Conservation (phyloP, 345 rosid species). For the Pseudoturritis turrita region DNA sequence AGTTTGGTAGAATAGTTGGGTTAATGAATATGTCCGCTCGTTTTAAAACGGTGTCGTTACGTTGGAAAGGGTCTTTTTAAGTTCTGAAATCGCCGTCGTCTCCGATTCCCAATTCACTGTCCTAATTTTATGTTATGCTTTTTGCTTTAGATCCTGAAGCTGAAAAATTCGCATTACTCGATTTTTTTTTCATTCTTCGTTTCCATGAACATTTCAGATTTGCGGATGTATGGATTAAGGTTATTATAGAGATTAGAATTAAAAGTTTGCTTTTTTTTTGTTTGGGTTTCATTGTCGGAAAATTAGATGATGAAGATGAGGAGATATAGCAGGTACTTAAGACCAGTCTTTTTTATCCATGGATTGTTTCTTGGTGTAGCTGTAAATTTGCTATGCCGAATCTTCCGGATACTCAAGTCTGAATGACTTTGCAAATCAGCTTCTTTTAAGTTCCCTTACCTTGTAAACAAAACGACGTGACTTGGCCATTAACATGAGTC, state of each 20-base stretch:
- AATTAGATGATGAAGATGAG: conserved; percentile 30
- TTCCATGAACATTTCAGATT: background rate
- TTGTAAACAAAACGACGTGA: no score
- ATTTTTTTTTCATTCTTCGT: background rate
- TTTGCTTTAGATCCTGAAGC: background rate
- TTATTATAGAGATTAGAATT: background rate
- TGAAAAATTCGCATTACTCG: background rate
- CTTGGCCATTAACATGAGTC: no score
- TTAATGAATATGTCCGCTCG: background rate
- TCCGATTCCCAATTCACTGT: background rate
- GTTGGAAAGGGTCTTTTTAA: background rate
- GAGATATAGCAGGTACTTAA: conserved; percentile 36
- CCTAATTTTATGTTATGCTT: background rate
- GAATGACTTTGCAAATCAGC: conserved; percentile 28
- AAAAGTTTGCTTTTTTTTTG: background rate
- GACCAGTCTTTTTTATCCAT: conserved; percentile 12
- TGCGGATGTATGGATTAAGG: background rate
- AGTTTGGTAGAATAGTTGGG: background rate
- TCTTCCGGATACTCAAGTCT: conserved; percentile 18
- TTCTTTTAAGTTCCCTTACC: conserved; percentile 20
- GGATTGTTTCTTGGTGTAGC: conserved; percentile 32
- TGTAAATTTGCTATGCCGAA: conserved; percentile 14
- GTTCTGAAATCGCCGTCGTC: background rate
- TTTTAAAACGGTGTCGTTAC: background rate
- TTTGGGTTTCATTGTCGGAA: background rate